These are phyloP conservation scores for Teratosphaeria gauchensis DNA, from an alignment of 2,329 filamentous ascomycete genomes.

Conservation along the genomic window DNA sequence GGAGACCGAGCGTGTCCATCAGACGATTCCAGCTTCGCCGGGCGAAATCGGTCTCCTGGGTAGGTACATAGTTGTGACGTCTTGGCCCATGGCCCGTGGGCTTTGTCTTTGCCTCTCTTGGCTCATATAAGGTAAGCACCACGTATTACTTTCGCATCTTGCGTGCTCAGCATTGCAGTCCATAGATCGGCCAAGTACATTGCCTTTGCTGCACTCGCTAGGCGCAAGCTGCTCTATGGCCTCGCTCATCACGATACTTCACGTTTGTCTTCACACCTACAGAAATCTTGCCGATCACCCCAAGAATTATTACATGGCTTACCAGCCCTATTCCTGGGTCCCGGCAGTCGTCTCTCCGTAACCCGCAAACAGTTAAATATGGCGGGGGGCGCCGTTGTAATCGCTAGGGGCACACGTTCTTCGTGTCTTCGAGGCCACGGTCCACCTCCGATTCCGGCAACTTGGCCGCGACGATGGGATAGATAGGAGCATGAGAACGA, in stretches of 20 bases:
- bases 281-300: not conserved
- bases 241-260: not conserved
- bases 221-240: not conserved
- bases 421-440: not conserved
- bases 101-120: not conserved
- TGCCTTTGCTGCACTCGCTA: too few relatives aligned
- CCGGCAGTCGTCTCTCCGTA: too few relatives aligned
- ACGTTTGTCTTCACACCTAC: not conserved
- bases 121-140: too few relatives aligned
- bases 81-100: too few relatives aligned
- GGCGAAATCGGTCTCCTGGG: too few relatives aligned
- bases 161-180: too few relatives aligned
- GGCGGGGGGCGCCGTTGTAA: too few relatives aligned
- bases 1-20: not conserved
- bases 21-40: not conserved
- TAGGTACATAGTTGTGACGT: too few relatives aligned
- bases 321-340: not conserved
- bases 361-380: not conserved
- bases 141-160: not conserved
- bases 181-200: too few relatives aligned
- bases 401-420: not conserved
- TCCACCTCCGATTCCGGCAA: too few relatives aligned
- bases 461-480: too few relatives aligned
- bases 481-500: too few relatives aligned
- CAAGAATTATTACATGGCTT: not conserved